A percentile compares a stretch with the other conserved stretches of the same genome.
These are phyloP conservation scores for Penicillium ochrochloron DNA, from an alignment of 495 filamentous ascomycete species.

Conservation along the genomic window DNA sequence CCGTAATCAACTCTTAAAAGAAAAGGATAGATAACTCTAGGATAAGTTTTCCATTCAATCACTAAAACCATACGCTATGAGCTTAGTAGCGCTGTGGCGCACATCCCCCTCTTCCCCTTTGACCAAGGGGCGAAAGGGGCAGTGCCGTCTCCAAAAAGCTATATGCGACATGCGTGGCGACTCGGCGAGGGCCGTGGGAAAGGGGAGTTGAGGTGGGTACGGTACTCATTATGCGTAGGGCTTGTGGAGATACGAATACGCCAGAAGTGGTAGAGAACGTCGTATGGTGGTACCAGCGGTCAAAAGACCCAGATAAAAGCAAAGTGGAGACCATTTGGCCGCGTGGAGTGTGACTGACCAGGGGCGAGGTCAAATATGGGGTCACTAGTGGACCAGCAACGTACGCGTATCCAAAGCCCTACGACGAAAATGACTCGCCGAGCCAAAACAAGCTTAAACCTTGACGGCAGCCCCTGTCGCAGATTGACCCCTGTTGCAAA, in stretches of 20 bases:
- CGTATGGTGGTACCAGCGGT: not conserved
- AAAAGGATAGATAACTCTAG: not conserved
- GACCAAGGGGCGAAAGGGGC: slow-evolving; percentile 1
- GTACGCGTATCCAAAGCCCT: not conserved
- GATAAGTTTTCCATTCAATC: not conserved
- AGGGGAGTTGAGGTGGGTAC: slow-evolving; percentile 5
- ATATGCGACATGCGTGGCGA: not conserved
- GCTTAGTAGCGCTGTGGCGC: not conserved
- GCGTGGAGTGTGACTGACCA: not conserved
- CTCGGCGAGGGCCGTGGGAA: not conserved
- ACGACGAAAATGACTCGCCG: not conserved
- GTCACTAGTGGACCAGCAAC: not conserved
- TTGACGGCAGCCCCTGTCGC: not conserved
- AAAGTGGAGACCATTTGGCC: not conserved
- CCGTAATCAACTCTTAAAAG: not conserved
- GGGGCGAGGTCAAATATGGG: not conserved
- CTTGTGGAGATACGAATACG: slow-evolving; percentile 2
- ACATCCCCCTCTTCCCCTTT: not conserved
- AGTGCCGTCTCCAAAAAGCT: not conserved
- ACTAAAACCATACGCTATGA: not conserved
- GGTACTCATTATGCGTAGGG: slow-evolving; percentile 3
- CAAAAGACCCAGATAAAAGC: slow-evolving; percentile 1
- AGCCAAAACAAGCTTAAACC: slow-evolving; percentile 12
- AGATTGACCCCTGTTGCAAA: slow-evolving; percentile 7
- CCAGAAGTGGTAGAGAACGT: not conserved